A percentile compares a stretch with the other conserved stretches of the same genome.
Evolutionary conservation across 371 early-diverging fungal species (phyloP).

Genomic region (Mucor lusitanicus): DNA sequence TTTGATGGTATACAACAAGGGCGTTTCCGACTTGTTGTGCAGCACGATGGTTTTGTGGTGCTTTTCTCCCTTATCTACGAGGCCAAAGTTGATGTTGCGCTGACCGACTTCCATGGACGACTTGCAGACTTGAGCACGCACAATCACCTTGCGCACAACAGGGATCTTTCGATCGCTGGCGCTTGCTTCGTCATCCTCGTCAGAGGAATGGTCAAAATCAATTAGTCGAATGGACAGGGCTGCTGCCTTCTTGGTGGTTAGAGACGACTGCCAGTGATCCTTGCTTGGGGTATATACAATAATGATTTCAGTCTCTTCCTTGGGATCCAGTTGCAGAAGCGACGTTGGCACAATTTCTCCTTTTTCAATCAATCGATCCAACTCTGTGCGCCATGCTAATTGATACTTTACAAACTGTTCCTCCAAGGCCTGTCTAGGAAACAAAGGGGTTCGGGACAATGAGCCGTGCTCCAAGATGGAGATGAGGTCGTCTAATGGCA

Average conservation of each 20-base stretch:
- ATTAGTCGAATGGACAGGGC: conserved; percentile 73
- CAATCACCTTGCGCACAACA: conserved; percentile 80
- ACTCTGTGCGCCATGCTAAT: conserved; percentile 64
- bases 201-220: conserved; percentile 71
- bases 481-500: conserved; percentile 62
- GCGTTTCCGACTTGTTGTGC: conserved; percentile 87
- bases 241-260: conserved; percentile 74
- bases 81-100: conserved; percentile 94
- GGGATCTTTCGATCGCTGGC: conserved; percentile 69
- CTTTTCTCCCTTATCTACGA: conserved; percentile 81
- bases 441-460: conserved; percentile 64
- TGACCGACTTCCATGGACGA: conserved; percentile 94
- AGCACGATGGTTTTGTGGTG: conserved; percentile 87
- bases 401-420: conserved; percentile 22
- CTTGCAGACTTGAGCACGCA: conserved; percentile 80
- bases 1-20: conserved; percentile 85
- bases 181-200: conserved; percentile 57
- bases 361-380: conserved; percentile 70
- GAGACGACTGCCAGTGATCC: conserved; percentile 59
- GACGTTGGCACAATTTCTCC: conserved; percentile 66
- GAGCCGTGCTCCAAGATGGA: conserved; percentile 63
- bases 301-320: conserved; percentile 67
- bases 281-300: conserved; percentile 72
- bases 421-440: conserved; percentile 54
- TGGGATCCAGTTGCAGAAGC: conserved; percentile 66